phyloP scores from a whole-genome alignment of 306 rosid genomes.

The Pterocarpus macrocarpus region DNA sequence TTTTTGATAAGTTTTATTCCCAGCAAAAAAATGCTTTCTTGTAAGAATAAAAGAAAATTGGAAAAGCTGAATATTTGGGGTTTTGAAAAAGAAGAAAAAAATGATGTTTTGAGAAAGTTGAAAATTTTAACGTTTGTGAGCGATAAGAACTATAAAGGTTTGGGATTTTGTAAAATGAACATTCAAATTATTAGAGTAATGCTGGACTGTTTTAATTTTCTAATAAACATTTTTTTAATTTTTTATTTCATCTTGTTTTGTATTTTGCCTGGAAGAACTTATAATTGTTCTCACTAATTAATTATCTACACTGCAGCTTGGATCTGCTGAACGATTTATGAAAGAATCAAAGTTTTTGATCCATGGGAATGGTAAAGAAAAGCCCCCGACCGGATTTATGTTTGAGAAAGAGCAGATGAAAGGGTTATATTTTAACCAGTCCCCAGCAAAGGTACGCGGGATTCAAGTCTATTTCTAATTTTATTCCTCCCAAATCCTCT shows the following conservation, averaged over 20 bases:
- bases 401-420: constrained; percentile 99
- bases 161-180: neutral
- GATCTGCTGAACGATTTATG: constrained; percentile 86
- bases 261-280: constrained; percentile 21
- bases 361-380: constrained; percentile 86
- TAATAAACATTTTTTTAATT: neutral
- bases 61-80: neutral
- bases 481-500: neutral
- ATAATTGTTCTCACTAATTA: constrained; percentile 29
- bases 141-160: neutral
- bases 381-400: constrained; percentile 96
- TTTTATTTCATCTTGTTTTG: constrained; percentile 25
- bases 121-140: too few species aligned
- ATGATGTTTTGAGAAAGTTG: too few species aligned
- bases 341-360: constrained; percentile 85
- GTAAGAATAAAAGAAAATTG: neutral
- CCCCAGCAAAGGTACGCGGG: constrained; percentile 78
- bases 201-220: neutral
- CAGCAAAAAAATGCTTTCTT: neutral
- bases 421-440: constrained; percentile 93
- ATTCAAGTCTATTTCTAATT: constrained; percentile 31
- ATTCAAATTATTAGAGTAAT: constrained; percentile 24
- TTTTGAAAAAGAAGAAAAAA: too few species aligned
- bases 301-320: constrained; percentile 70
- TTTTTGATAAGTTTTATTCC: too few species aligned